Percentiles rank a stretch among this genome's conserved stretches.
These are phyloP conservation scores for Moesziomyces antarcticus DNA, from an alignment of 1,284 basidiomycete species.

Conservation along the genomic window DNA sequence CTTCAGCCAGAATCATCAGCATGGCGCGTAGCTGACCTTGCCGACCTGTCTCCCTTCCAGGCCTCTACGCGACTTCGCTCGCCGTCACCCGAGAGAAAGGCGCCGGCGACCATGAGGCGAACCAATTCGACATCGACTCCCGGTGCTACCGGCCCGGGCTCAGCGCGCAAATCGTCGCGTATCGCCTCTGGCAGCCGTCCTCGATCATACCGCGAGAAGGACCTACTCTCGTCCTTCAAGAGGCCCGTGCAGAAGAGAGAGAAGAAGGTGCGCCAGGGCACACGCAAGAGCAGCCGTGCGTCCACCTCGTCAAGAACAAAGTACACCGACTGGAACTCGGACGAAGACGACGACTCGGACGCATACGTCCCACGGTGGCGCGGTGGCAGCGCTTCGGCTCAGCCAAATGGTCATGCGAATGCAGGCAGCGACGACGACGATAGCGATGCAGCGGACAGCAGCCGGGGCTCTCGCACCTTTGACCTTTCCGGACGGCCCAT, in stretches of 20 bases:
- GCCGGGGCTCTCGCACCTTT: constrained; percentile 35
- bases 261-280: constrained; percentile 33
- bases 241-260: constrained; percentile 27
- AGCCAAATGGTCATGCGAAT: background rate
- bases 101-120: constrained; percentile 9
- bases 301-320: constrained; percentile 25
- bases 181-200: constrained; percentile 32
- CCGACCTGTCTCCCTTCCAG: background rate
- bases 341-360: constrained; percentile 41
- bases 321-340: constrained; percentile 47
- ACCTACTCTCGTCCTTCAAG: constrained; percentile 22
- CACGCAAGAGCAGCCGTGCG: constrained; percentile 36
- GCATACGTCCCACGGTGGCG: constrained; percentile 43
- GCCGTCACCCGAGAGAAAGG: constrained; percentile 36
- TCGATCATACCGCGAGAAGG: constrained; percentile 34
- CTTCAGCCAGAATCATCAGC: too few relatives aligned
- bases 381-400: constrained; percentile 14
- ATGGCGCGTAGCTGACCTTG: background rate
- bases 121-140: constrained; percentile 10
- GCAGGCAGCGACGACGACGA: constrained; percentile 16
- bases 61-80: constrained; percentile 27
- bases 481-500: constrained; percentile 33
- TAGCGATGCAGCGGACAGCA: constrained; percentile 22
- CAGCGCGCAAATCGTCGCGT: constrained; percentile 43
- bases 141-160: constrained; percentile 7